These are phyloP conservation scores for Verbascum thapsus DNA, from an alignment of 257 asterid genomes.

Conservation along the genomic window DNA sequence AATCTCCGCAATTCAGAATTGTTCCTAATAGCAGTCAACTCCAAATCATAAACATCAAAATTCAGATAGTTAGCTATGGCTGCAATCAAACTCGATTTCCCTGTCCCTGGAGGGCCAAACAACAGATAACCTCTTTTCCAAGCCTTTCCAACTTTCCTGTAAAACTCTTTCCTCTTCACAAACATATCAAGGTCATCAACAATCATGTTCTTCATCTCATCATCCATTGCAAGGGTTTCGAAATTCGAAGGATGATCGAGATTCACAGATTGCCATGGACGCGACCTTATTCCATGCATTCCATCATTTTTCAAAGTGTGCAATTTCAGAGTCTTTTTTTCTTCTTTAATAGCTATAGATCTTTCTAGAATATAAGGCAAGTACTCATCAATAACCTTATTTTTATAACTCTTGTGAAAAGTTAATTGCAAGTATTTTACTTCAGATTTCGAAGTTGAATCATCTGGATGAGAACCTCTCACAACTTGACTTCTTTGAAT, in stretches of 20 bases:
- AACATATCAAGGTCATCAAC: conserved; percentile 56
- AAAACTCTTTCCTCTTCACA: conserved; percentile 53
- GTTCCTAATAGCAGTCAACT: conserved; percentile 44
- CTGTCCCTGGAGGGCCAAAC: conserved; percentile 90
- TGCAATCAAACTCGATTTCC: conserved; percentile 80
- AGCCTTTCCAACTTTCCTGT: conserved; percentile 62
- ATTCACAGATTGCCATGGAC: conserved; percentile 47
- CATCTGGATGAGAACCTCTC: not conserved
- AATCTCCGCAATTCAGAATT: conserved; percentile 51
- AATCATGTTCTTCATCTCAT: conserved; percentile 33
- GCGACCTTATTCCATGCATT: not conserved
- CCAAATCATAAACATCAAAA: conserved; percentile 75
- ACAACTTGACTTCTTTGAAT: conserved; percentile 15
- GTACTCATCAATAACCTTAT: conserved; percentile 39
- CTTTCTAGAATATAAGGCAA: conserved; percentile 52
- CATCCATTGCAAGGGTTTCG: conserved; percentile 61
- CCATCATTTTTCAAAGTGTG: conserved; percentile 32
- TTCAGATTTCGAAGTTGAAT: conserved; percentile 26
- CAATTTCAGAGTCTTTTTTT: conserved; percentile 38
- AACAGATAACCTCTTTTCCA: conserved; percentile 83
- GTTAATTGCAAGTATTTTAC: conserved; percentile 30
- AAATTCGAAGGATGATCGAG: conserved; percentile 70
- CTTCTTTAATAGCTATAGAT: conserved; percentile 33
- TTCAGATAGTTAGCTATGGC: conserved; percentile 73
- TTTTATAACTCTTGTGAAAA: conserved; percentile 41